phyloP scores from a whole-genome alignment of 2,329 filamentous ascomycete genomes.

The Amphichorda felina region DNA sequence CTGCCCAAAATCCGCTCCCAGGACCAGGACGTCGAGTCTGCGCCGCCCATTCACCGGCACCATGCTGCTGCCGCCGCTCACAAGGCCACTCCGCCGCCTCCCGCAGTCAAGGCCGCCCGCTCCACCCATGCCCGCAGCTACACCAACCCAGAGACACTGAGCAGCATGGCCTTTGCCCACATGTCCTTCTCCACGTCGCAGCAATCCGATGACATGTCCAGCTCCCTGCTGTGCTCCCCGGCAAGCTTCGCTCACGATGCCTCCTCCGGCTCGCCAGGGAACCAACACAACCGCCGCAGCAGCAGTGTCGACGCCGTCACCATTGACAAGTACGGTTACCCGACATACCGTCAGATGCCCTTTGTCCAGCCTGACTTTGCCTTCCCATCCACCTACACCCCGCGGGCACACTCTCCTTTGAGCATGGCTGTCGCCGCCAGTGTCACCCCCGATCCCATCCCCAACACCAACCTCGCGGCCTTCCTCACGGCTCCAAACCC shows the following conservation, averaged over 20 bases:
- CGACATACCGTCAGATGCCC: conserved; percentile 72
- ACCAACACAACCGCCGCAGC: conserved; percentile 33
- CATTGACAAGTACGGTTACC: conserved; percentile 64
- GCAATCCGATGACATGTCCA: conserved; percentile 14
- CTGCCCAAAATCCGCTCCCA: conserved; percentile 79
- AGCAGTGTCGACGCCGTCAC: conserved; percentile 53
- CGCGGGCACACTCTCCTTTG: conserved; percentile 34
- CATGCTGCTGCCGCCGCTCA: conserved; percentile 16
- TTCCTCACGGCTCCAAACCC: conserved; percentile 76
- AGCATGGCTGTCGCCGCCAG: conserved; percentile 20
- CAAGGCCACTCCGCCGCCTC: conserved; percentile 3
- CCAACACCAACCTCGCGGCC: conserved; percentile 58
- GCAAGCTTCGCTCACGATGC: conserved; percentile 37
- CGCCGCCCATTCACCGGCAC: conserved; percentile 24
- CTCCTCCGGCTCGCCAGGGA: conserved; percentile 11
- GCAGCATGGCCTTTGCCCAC: conserved; percentile 21
- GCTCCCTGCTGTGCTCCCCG: conserved; percentile 55
- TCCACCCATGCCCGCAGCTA: conserved; percentile 39
- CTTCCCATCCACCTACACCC: conserved; percentile 29
- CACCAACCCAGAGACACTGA: conserved; percentile 48
- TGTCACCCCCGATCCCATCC: conserved; percentile 27
- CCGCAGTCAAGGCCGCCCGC: conserved; percentile 5
- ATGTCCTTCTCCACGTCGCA: conserved; percentile 25
- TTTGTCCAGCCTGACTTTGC: conserved; percentile 27
- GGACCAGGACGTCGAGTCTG: conserved; percentile 62